phyloP scores from a whole-genome alignment of 163 green algal genomes.

The Chloromonas sp. region DNA sequence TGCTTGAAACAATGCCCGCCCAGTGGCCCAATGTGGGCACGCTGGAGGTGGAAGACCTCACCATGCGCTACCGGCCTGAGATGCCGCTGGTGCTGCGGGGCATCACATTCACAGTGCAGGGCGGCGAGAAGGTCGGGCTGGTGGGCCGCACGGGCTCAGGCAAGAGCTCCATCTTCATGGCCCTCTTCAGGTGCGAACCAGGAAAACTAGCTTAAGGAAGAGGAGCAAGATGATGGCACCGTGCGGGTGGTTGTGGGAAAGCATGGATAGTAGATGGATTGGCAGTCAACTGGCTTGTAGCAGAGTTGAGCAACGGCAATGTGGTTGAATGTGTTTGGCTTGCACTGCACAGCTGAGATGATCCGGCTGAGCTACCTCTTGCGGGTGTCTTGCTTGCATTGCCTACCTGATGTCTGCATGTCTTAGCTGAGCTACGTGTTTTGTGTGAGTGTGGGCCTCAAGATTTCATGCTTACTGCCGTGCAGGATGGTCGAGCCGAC shows the following conservation, averaged over 20 bases:
- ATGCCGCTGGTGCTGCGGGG: constrained; percentile 60
- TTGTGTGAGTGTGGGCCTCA: too few species aligned
- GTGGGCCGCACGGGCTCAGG: constrained; percentile 69
- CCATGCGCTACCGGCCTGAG: constrained; percentile 57
- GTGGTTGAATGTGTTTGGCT: too few species aligned
- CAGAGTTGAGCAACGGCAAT: too few species aligned
- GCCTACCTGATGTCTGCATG: too few species aligned
- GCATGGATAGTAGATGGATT: too few species aligned
- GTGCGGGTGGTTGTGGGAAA: too few species aligned
- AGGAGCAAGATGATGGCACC: too few species aligned
- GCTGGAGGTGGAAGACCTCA: constrained; percentile 29
- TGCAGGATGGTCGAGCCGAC: constrained; percentile 63
- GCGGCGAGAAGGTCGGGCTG: constrained; percentile 33
- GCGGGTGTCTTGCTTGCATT: too few species aligned
- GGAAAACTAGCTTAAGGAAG: not conserved
- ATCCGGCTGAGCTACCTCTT: too few species aligned
- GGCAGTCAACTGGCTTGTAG: too few species aligned
- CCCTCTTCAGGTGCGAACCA: constrained; percentile 48
- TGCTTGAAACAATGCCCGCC: constrained; percentile 18
- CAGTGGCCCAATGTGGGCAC: constrained; percentile 30
- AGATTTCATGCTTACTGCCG: not conserved
- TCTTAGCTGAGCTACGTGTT: too few species aligned
- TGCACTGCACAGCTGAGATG: too few species aligned
- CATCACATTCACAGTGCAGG: constrained; percentile 24
- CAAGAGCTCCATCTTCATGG: constrained; percentile 66